Conservation (phyloP, 164 flowering plant species). For the Cinnamomum chago region DNA sequence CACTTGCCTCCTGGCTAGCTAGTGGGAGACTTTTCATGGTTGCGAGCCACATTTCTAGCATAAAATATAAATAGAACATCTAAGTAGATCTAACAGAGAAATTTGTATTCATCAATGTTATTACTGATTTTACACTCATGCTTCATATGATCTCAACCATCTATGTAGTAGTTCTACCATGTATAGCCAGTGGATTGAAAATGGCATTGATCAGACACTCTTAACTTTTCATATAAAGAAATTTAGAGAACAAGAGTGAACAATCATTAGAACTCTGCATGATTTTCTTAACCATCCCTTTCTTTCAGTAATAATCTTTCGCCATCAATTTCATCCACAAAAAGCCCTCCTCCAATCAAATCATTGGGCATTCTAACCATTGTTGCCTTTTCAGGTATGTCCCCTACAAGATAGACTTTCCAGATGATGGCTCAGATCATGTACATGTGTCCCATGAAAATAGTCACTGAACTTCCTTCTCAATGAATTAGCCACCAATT, state of each 20-base stretch:
- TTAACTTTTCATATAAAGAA: neutral
- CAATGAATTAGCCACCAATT: neutral
- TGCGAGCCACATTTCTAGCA: slow-evolving; percentile 88
- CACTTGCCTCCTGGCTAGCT: slow-evolving; percentile 88
- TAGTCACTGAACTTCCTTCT: neutral
- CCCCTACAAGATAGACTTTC: neutral
- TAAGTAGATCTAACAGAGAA: neutral
- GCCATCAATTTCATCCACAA: neutral
- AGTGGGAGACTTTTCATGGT: slow-evolving; percentile 69
- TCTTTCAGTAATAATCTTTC: neutral
- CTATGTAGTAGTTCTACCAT: neutral
- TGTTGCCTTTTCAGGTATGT: neutral
- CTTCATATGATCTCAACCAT: neutral
- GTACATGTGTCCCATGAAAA: neutral
- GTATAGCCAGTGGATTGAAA: neutral
- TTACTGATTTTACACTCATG: neutral
- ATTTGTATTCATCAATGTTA: neutral
- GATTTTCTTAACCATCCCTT: neutral
- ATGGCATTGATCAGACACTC: neutral
- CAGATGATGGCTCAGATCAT: neutral
- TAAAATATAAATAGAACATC: neutral
- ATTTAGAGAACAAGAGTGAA: neutral
- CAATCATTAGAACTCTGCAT: neutral
- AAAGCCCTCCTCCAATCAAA: neutral
- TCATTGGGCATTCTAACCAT: neutral